Evolutionary conservation across 345 rosid genomes (phyloP).

Genomic region (Gossypium sturtianum): DNA sequence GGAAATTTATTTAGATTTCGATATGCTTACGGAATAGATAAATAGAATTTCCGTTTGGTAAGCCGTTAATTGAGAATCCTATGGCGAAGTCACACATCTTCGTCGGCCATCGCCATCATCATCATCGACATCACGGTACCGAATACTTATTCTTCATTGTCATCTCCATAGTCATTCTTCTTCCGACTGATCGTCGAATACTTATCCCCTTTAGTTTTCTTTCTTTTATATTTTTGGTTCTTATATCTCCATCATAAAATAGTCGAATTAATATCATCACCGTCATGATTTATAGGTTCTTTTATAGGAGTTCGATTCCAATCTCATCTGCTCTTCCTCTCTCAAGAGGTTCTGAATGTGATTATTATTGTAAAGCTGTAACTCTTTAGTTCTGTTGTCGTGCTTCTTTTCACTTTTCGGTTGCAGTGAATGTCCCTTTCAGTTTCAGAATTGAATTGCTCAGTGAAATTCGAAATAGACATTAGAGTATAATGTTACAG

Average conservation of each 20-base stretch:
- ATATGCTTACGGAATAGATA: not conserved
- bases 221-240: not conserved
- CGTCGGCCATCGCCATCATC: constrained; percentile 15
- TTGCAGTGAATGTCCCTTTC: not conserved
- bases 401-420: not conserved
- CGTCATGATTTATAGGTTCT: not conserved
- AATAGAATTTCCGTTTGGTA: constrained; percentile 23
- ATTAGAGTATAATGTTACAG: not conserved
- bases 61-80: constrained; percentile 34
- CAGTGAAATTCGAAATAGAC: not conserved
- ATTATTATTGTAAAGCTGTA: not conserved
- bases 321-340: not conserved
- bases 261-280: not conserved
- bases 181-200: constrained; percentile 22
- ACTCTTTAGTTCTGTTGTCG: not conserved
- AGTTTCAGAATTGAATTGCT: not conserved
- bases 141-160: constrained; percentile 38
- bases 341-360: not conserved
- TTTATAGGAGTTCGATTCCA: not conserved
- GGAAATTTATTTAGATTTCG: too few relatives aligned
- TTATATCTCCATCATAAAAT: not conserved
- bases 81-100: constrained; percentile 48
- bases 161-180: constrained; percentile 27
- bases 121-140: constrained; percentile 26
- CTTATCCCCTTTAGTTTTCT: not conserved